Percentiles rank a stretch among this genome's conserved stretches.
Evolutionary conservation across 805 yeast genomes (phyloP).

Genomic region (Hanseniaspora taiwanica): DNA sequence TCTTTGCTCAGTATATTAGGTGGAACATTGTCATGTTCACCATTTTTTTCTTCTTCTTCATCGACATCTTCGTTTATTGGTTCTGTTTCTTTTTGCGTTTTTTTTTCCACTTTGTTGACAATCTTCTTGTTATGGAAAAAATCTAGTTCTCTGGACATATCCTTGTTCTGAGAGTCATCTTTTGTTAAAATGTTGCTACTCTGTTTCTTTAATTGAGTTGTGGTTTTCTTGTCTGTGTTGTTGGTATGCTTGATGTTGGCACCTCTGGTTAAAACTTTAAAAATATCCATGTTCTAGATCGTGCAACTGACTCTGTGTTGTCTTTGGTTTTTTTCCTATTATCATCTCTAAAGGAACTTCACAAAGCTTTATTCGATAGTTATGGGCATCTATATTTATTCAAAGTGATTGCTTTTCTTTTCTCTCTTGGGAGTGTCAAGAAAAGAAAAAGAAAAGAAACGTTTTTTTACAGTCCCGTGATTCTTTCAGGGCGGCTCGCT

Average conservation of each 20-base stretch:
- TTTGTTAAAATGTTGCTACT: slow-evolving; percentile 9
- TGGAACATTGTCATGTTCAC: no score
- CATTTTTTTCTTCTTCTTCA: slow-evolving; percentile 18
- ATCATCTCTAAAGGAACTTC: no score
- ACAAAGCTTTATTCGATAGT: no score
- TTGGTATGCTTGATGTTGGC: slow-evolving; percentile 50
- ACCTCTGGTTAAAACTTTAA: slow-evolving; percentile 73
- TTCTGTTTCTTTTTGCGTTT: slow-evolving; percentile 6
- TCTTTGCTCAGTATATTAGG: slow-evolving; percentile 36
- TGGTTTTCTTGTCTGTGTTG: slow-evolving; percentile 14
- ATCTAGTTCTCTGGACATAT: slow-evolving; percentile 63
- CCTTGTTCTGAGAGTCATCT: slow-evolving; percentile 27
- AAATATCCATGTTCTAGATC: slow-evolving; percentile 58
- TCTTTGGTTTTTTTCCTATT: background rate
- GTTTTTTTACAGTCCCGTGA: no score
- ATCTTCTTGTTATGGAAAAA: slow-evolving; percentile 56
- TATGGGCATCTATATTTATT: no score
- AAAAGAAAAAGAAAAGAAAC: no score
- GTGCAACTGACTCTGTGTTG: no score
- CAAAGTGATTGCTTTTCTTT: no score
- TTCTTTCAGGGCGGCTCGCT: no score
- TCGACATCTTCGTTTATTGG: slow-evolving; percentile 15
- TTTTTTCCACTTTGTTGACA: slow-evolving; percentile 17
- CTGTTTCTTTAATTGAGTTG: slow-evolving; percentile 18
- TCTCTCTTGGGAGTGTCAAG: no score